These are phyloP conservation scores for Musa beccarii DNA, from an alignment of 176 grass and related monocot species.

Conservation along the genomic window DNA sequence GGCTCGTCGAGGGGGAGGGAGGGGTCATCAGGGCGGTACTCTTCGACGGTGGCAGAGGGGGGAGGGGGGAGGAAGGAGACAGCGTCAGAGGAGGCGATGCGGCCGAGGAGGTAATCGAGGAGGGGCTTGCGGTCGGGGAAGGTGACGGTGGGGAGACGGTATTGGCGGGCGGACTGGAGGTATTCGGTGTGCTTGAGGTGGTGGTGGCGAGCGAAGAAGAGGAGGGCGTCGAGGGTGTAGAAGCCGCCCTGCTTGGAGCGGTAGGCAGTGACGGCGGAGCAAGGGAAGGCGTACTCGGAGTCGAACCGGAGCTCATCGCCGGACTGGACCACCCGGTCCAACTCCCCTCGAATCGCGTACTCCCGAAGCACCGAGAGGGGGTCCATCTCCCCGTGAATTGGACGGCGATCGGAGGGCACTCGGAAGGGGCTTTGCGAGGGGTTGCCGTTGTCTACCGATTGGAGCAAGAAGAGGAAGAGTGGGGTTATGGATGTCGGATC, in stretches of 20 bases:
- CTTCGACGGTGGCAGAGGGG: not conserved
- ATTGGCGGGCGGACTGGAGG: slow-evolving; percentile 66
- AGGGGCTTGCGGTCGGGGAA: slow-evolving; percentile 81
- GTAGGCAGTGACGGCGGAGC: slow-evolving; percentile 54
- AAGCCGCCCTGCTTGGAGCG: slow-evolving; percentile 66
- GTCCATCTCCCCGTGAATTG: slow-evolving; percentile 42
- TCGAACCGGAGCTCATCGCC: slow-evolving; percentile 75
- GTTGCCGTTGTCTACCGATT: too few relatives aligned
- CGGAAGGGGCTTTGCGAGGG: not conserved
- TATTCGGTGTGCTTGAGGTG: slow-evolving; percentile 88
- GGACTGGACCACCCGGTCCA: slow-evolving; percentile 52
- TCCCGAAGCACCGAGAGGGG: slow-evolving; percentile 80
- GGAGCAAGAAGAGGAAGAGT: too few relatives aligned
- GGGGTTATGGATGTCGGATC: too few relatives aligned
- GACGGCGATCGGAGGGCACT: not conserved
- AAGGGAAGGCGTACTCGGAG: slow-evolving; percentile 65
- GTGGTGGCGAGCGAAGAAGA: slow-evolving; percentile 84
- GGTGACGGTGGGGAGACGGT: slow-evolving; percentile 69
- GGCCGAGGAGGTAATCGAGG: slow-evolving; percentile 73
- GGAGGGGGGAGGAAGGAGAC: slow-evolving; percentile 40
- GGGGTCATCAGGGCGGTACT: slow-evolving; percentile 19
- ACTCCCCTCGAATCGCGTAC: slow-evolving; percentile 59
- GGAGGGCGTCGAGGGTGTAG: slow-evolving; percentile 67
- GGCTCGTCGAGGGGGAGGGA: slow-evolving; percentile 36
- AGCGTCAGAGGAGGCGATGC: slow-evolving; percentile 40